Conservation (phyloP, 331 rosid genomes). For the Phaseolus coccineus region DNA sequence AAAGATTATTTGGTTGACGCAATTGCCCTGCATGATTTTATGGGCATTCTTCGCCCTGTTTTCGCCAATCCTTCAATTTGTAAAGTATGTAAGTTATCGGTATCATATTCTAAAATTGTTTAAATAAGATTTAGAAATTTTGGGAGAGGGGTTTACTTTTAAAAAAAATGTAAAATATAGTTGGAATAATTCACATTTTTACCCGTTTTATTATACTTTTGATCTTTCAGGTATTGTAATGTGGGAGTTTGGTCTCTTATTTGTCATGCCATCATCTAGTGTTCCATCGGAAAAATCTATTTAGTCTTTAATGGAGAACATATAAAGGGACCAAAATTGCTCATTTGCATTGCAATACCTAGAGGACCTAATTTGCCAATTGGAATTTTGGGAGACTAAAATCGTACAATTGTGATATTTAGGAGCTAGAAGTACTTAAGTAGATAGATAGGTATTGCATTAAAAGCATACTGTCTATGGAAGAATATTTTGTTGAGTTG, state of each 20-base stretch:
- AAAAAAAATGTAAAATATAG: background rate
- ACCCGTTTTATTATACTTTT: background rate
- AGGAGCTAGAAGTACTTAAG: background rate
- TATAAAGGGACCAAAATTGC: background rate
- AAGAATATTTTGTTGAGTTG: constrained; percentile 6
- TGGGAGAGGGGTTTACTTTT: background rate
- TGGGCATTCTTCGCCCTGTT: constrained; percentile 73
- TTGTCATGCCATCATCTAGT: background rate
- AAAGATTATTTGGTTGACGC: constrained; percentile 94
- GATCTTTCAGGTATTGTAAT: background rate
- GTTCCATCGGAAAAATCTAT: background rate
- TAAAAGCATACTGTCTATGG: constrained; percentile 12
- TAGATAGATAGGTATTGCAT: background rate
- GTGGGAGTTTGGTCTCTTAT: background rate
- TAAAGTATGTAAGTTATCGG: constrained; percentile 67
- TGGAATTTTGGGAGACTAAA: background rate
- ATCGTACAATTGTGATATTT: background rate
- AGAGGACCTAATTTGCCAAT: background rate
- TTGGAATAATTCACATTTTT: background rate
- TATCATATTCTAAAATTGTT: constrained; percentile 23
- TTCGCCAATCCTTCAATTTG: constrained; percentile 79
- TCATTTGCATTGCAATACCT: background rate
- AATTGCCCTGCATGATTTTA: constrained; percentile 81
- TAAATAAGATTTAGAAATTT: constrained; percentile 9
- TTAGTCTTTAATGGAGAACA: background rate